Evolutionary conservation across 1,284 basidiomycete species (phyloP), one percentile per base, ranked within the genome.

Genomic region (Anthracocystis setariae): DNA sequence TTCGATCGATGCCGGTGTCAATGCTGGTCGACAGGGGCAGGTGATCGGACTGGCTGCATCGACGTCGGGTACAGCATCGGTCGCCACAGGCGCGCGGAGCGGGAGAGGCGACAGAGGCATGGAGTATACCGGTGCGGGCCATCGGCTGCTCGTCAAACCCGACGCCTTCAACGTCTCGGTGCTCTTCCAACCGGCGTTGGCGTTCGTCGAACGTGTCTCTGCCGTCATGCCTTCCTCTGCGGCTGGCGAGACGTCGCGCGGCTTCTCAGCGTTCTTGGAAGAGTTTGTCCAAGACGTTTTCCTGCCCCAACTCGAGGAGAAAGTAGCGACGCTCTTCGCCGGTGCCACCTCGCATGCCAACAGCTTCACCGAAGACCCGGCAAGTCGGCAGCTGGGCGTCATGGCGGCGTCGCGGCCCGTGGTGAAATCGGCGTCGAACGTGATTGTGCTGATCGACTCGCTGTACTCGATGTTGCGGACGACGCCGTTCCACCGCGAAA

Each of bases 101-200:
- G 33, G 42, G 2, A 24, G 45, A 10, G 24, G 44, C 25, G 21
- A 18, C 13, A 24, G 42, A 2, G 63, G 39, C 13, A 46, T 66
- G 3, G 64, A 57, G 7, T 53, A 62, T 46, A 46, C 53, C 1
- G 66, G 74, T 15, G 90, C 92, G 46, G 90, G 90, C 53, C 94
- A 98, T 85, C 89, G 92, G 23, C 86, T 92, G 20, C 87, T 98
- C 27, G 91, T 97, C 64, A 89, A 89, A 64, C 90, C 96, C 1
- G 92, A 98, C 81, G 92, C 93, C 1, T 98, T 98, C 85, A 94
- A 97, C 84, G 92, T 98, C 49, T 91, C 90, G 48, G 89, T 94
- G 13, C 86, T 99, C 13, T 97, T 98, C 84, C 92, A 93, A 73
- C 95, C 96, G 0, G 95, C 94, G 8, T 85, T 97, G 10, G 86